Evolutionary conservation across 1,139 yeast species (phyloP).

Genomic region (Magnusiomyces ingens): DNA sequence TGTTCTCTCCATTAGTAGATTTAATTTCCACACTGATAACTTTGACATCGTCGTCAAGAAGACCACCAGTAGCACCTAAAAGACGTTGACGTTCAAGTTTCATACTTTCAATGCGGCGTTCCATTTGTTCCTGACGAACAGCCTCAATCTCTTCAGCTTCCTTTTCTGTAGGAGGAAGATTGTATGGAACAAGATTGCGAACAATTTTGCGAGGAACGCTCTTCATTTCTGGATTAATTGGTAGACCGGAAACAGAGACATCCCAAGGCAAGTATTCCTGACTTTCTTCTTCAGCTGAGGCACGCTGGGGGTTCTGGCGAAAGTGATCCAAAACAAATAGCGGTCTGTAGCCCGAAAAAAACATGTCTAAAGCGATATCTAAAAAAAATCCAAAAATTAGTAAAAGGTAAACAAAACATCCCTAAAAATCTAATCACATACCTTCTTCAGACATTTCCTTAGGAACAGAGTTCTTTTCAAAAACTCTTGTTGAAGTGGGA

Average conservation of each 20-base stretch:
- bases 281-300: constrained; percentile 9
- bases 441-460: constrained; percentile 5
- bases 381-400: not conserved
- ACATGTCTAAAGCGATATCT: constrained; percentile 24
- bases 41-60: constrained; percentile 9
- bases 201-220: constrained; percentile 21
- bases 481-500: not conserved
- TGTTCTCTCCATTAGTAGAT: not conserved
- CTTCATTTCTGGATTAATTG: constrained; percentile 21
- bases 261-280: constrained; percentile 20
- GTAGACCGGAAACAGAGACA: constrained; percentile 19
- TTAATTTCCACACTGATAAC: constrained; percentile 12
- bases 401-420: not conserved
- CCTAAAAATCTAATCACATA: not conserved
- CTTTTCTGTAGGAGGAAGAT: constrained; percentile 15
- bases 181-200: constrained; percentile 18
- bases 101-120: constrained; percentile 1
- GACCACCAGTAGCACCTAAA: constrained; percentile 4
- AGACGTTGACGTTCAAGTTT: constrained; percentile 4
- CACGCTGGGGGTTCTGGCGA: constrained; percentile 7
- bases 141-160: constrained; percentile 14
- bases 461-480: constrained; percentile 1
- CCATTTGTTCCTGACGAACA: constrained; percentile 10
- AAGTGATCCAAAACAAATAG: constrained; percentile 21
- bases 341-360: constrained; percentile 30